phyloP scores from a whole-genome alignment of 805 yeast species.

The Suhomyces vadensis region DNA sequence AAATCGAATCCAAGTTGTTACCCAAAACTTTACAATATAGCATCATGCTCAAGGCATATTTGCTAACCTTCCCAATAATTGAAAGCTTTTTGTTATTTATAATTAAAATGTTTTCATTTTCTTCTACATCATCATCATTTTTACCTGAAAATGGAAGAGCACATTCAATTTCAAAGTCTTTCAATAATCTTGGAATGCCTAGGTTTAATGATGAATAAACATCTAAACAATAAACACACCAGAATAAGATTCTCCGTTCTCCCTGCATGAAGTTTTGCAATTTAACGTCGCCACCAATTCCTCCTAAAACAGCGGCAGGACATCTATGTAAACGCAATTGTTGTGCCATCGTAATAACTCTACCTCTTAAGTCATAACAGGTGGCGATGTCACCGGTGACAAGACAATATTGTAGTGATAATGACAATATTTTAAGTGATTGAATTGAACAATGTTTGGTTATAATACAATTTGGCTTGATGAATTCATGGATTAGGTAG shows the following conservation, averaged over 20 bases:
- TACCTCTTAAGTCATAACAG: conserved; percentile 73
- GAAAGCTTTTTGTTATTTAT: conserved; percentile 60
- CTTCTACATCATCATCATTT: conserved; percentile 40
- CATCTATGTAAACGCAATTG: conserved; percentile 83
- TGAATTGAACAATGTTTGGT: conserved; percentile 63
- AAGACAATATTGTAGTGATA: conserved; percentile 70
- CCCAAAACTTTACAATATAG: conserved; percentile 74
- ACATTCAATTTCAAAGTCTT: conserved; percentile 83
- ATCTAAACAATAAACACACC: conserved; percentile 82
- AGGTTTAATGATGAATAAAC: conserved; percentile 69
- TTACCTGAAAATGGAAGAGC: conserved; percentile 67
- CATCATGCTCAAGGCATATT: conserved; percentile 63
- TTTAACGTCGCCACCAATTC: conserved; percentile 20
- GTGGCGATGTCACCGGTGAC: conserved; percentile 73
- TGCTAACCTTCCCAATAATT: conserved; percentile 69
- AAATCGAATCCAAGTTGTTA: conserved; percentile 66
- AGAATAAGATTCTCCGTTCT: conserved; percentile 76
- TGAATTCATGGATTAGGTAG: conserved; percentile 59
- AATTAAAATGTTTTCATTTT: conserved; percentile 56
- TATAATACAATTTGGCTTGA: conserved; percentile 55
- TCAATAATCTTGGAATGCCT: conserved; percentile 80
- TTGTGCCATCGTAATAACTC: conserved; percentile 79
- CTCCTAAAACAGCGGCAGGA: conserved; percentile 71
- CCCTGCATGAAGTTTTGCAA: conserved; percentile 74
- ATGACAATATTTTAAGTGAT: conserved; percentile 65